A percentile compares a stretch with the other conserved stretches of the same genome.
These are phyloP conservation scores for Ganoderma resinaceum DNA, from an alignment of 1,284 basidiomycete genomes.

Conservation along the genomic window DNA sequence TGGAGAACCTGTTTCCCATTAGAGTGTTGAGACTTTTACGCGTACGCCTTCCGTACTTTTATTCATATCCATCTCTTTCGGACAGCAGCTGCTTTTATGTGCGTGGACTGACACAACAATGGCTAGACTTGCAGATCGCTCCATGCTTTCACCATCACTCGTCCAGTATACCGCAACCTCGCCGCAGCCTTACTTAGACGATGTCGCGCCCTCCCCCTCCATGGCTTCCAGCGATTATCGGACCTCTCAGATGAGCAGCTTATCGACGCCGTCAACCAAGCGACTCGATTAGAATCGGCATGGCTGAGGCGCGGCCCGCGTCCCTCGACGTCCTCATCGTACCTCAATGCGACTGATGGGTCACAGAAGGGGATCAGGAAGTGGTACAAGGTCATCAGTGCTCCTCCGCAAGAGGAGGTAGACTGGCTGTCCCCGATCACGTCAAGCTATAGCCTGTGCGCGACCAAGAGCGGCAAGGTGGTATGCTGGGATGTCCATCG, in stretches of 20 bases:
- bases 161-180: slow-evolving; percentile 69
- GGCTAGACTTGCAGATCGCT: slow-evolving; percentile 65
- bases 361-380: slow-evolving; percentile 18
- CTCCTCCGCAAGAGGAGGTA: slow-evolving; percentile 70
- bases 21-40: too few species aligned
- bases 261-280: slow-evolving; percentile 65
- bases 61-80: too few species aligned
- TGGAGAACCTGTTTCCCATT: too few species aligned
- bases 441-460: slow-evolving; percentile 73
- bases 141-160: slow-evolving; percentile 63
- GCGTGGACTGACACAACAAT: neutral
- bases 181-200: slow-evolving; percentile 64
- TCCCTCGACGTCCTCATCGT: slow-evolving; percentile 43
- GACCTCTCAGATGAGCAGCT: slow-evolving; percentile 67
- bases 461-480: slow-evolving; percentile 76
- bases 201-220: slow-evolving; percentile 70
- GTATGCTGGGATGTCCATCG: slow-evolving; percentile 76
- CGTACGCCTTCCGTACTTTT: too few species aligned
- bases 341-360: slow-evolving; percentile 21
- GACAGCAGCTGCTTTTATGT: neutral
- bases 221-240: slow-evolving; percentile 69
- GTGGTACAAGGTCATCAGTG: slow-evolving; percentile 70
- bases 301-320: slow-evolving; percentile 67
- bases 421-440: slow-evolving; percentile 81
- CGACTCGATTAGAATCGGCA: slow-evolving; percentile 62